Evolutionary conservation across 495 filamentous ascomycete genomes (phyloP), one percentile per base, ranked within the genome.

Genomic region (Lineolata rhizophorae): DNA sequence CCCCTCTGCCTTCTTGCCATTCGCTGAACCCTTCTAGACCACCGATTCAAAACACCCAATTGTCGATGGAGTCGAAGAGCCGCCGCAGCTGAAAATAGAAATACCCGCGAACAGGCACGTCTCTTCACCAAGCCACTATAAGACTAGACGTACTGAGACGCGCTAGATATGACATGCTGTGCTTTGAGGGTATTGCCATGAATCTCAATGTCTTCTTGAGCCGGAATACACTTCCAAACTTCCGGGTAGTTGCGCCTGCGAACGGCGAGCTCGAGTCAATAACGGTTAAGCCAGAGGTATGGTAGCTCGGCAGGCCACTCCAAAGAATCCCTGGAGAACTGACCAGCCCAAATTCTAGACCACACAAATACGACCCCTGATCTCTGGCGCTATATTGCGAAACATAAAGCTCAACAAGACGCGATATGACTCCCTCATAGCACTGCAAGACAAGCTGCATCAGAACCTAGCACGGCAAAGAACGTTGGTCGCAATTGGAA

Each of bases 381-480:
- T 91, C 17, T 76, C 83, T 9, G 76, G 73, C 32, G 80, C 85
- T 14, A 75, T 99, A 34, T 59, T 99, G 24, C 71, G 90, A 28
- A 75, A 76, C 48, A 61, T 99, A 56, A 85, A 72, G 44, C 94
- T 99, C 61, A 85, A 79, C 32, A 62, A 83, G 53, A 79, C 68
- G 35, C 64, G 72, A 29, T 95, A 99, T 52, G 82, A 90, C 40
- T 92, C 82, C 46, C 95, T 99, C 79, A 99, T 99, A 50, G 65
- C 71, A 22, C 64, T 99, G 21, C 87, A 99, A 60, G 87, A 99
- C 58, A 95, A 94, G 58, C 70, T 99, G 11, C 87, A 99, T 53
- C 76, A 83, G 49, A 99, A 99, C 54, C 60, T 99, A 29, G 91
- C 90, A 21, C 67, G 87, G 32, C 76, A 93, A 52, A 64, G 87